phyloP scores from a whole-genome alignment of 148 eudicot species.

The Diospyros kaki region DNA sequence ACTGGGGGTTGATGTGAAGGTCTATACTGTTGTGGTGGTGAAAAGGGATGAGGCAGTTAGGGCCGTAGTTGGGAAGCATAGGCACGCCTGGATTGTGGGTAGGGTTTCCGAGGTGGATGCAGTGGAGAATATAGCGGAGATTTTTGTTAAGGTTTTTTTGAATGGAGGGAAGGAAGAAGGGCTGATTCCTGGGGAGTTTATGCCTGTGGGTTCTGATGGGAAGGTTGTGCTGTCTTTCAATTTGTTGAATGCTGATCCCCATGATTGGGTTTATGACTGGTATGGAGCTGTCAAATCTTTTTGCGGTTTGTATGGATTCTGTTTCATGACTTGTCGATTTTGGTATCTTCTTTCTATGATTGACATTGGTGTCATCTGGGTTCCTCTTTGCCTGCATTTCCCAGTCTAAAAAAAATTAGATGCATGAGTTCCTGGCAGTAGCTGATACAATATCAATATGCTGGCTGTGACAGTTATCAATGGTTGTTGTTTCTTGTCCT shows the following conservation, averaged over 20 bases:
- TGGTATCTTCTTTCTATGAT: background rate
- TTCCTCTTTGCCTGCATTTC: background rate
- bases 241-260: constrained; percentile 90
- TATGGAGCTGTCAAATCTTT: constrained; percentile 31
- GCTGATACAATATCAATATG: background rate
- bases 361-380: too few species aligned
- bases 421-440: background rate
- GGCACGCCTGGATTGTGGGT: constrained; percentile 93
- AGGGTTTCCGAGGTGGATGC: constrained; percentile 48
- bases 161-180: constrained; percentile 91
- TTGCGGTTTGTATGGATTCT: background rate
- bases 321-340: background rate
- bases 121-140: constrained; percentile 63
- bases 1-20: constrained; percentile 44
- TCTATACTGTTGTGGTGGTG: constrained; percentile 65
- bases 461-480: background rate
- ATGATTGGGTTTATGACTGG: constrained; percentile 91
- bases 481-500: background rate
- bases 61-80: constrained; percentile 84
- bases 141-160: constrained; percentile 64
- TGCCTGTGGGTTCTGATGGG: constrained; percentile 99
- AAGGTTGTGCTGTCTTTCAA: constrained; percentile 86
- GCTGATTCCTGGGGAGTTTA: constrained; percentile 72
- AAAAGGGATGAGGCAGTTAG: constrained; percentile 50
- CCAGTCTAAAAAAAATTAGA: background rate